These are phyloP conservation scores for Pseudoturritis turrita DNA, from an alignment of 345 rosid genomes.

Conservation along the genomic window DNA sequence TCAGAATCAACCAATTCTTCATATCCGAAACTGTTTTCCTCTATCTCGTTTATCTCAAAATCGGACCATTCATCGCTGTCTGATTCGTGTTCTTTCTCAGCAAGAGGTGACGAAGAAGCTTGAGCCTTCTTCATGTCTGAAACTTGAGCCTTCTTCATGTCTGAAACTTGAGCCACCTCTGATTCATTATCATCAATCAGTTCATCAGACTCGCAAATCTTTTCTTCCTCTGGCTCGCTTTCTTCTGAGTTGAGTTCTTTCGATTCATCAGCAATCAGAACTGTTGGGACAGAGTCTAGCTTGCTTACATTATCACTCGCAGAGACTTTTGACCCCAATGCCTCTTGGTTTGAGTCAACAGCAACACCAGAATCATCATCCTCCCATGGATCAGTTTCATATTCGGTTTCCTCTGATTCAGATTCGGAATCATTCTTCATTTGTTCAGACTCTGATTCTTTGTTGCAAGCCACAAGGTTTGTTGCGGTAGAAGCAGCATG, in stretches of 20 bases:
- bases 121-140: constrained; percentile 7
- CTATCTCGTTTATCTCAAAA: neutral
- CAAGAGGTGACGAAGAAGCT: neutral
- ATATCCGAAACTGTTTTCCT: neutral
- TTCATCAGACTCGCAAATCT: constrained; percentile 8
- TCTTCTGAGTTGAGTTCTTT: constrained; percentile 6
- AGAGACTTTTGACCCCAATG: constrained; percentile 2
- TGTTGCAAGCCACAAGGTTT: neutral
- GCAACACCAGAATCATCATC: constrained; percentile 5
- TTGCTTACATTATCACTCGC: neutral
- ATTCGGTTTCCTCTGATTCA: constrained; percentile 8
- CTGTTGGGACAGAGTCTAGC: neutral
- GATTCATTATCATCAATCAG: neutral
- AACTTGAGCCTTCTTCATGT: constrained; percentile 7
- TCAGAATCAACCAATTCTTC: neutral
- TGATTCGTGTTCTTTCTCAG: neutral
- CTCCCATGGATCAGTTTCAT: constrained; percentile 12
- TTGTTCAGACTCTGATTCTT: constrained; percentile 17
- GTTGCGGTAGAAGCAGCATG: constrained; percentile 1
- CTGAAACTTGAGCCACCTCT: constrained; percentile 14
- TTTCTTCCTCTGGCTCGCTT: neutral
- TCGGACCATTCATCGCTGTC: constrained; percentile 30
- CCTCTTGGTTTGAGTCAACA: constrained; percentile 15
- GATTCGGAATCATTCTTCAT: constrained; percentile 20
- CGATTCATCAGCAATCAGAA: neutral